Evolutionary conservation across 345 rosid genomes (phyloP).

Genomic region (Citrus inodora): DNA sequence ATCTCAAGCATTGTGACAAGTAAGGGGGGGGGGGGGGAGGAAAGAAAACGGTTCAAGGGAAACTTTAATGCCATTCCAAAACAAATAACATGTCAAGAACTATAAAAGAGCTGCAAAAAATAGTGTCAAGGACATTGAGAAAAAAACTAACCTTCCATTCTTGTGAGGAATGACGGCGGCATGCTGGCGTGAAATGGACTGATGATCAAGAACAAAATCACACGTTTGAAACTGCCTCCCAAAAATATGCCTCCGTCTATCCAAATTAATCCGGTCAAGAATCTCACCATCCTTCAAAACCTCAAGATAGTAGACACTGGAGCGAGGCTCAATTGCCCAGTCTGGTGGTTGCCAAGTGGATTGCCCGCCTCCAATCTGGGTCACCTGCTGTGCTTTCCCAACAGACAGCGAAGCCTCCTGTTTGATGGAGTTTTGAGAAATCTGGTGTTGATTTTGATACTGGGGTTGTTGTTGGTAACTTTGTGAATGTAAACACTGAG

Average conservation of each 20-base stretch:
- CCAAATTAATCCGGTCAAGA: conserved; percentile 70
- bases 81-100: not conserved
- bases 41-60: not conserved
- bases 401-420: conserved; percentile 41
- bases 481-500: conserved; percentile 31
- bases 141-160: conserved; percentile 58
- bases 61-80: not conserved
- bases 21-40: not conserved
- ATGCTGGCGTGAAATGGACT: conserved; percentile 87
- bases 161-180: conserved; percentile 86
- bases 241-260: conserved; percentile 73
- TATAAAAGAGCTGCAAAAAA: not conserved
- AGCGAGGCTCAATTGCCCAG: conserved; percentile 91
- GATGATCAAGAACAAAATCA: conserved; percentile 86
- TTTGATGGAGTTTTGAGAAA: conserved; percentile 21
- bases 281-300: conserved; percentile 87
- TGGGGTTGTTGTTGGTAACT: conserved; percentile 17
- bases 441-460: conserved; percentile 26
- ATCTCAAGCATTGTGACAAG: not conserved
- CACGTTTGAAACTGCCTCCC: conserved; percentile 85
- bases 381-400: conserved; percentile 45
- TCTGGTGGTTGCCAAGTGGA: conserved; percentile 94
- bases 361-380: conserved; percentile 78
- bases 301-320: conserved; percentile 80
- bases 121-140: not conserved